Percentiles rank a stretch among this genome's conserved stretches.
phyloP scores from a whole-genome alignment of 306 rosid species.

The Cucumis hystrix region DNA sequence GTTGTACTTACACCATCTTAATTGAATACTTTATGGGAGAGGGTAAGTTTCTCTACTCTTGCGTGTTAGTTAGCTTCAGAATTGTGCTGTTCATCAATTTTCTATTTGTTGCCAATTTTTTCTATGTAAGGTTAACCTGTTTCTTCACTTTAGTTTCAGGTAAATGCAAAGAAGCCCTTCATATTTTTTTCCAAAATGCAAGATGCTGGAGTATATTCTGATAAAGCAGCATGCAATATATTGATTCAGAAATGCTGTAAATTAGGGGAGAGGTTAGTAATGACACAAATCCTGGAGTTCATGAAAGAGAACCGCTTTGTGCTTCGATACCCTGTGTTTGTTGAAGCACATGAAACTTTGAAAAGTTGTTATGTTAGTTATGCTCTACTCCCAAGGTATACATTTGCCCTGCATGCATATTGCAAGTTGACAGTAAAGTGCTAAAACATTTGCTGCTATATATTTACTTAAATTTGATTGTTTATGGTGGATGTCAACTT shows the following conservation, averaged over 20 bases:
- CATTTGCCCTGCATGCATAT: no score
- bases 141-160: constrained; percentile 38
- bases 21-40: constrained; percentile 57
- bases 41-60: constrained; percentile 32
- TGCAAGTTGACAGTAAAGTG: no score
- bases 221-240: constrained; percentile 79
- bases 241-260: constrained; percentile 55
- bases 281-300: constrained; percentile 40
- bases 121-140: constrained; percentile 7
- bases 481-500: no score
- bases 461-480: no score
- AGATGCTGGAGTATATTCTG: constrained; percentile 67
- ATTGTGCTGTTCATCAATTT: neutral
- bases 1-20: constrained; percentile 57
- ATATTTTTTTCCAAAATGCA: constrained; percentile 58
- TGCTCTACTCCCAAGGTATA: constrained; percentile 24
- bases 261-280: constrained; percentile 30
- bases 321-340: constrained; percentile 57
- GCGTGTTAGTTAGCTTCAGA: neutral
- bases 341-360: constrained; percentile 40
- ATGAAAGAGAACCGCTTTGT: constrained; percentile 59
- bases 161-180: constrained; percentile 60
- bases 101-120: neutral
- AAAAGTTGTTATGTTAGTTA: constrained; percentile 35
- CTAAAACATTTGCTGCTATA: no score